Base-by-base conservation (phyloP, 106 monocot species). In the Chionographis japonica region DNA sequence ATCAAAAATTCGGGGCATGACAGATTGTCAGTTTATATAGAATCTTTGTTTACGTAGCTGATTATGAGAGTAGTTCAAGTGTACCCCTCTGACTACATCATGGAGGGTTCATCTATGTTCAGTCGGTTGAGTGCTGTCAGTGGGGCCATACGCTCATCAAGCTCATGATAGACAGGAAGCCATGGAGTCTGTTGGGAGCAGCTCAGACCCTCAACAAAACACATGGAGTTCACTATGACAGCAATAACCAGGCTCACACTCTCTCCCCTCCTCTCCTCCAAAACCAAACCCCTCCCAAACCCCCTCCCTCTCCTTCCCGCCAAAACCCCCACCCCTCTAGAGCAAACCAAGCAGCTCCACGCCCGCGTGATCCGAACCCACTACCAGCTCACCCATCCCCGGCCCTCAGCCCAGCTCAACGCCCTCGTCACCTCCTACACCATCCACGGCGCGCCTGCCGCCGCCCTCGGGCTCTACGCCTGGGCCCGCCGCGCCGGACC, bases 371-470 rank as follows among this genome's bases (percentile, higher is more conserved):
- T 88, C 75, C 58, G 61, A 40, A 72, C 78, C 56, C 68, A 73
- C 4, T 63, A 65, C 81, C 62, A 15, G 3, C 36, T 12, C 17
- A 16, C 8, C 37, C 10, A 19, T 46, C 59, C 51, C 13, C 19
- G 53, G 4, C 54, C 67, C n/a, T 20, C 37, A 4, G 69, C 79
- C 17, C 58, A 60, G 13, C 76, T 89, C 70, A 81, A 82, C 52
- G 63, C 69, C 67, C 78, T 89, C 77, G 63, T 89, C 70, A 52
- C 79, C 58, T 76, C 82, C 56, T 85, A 79, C 79, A 74, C 63
- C 69, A 76, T 64, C 37, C 38, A 59, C 74, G 40, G 51, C 71
- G 9, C 12, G 41, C 81, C 81, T 2, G 13, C 4, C 50, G 17
- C 52, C 50, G 84, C 84, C 3, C 61, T 85, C 19, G 49, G 4